phyloP scores from a whole-genome alignment of 2,329 filamentous ascomycete genomes.

The Aureobasidium sp. region DNA sequence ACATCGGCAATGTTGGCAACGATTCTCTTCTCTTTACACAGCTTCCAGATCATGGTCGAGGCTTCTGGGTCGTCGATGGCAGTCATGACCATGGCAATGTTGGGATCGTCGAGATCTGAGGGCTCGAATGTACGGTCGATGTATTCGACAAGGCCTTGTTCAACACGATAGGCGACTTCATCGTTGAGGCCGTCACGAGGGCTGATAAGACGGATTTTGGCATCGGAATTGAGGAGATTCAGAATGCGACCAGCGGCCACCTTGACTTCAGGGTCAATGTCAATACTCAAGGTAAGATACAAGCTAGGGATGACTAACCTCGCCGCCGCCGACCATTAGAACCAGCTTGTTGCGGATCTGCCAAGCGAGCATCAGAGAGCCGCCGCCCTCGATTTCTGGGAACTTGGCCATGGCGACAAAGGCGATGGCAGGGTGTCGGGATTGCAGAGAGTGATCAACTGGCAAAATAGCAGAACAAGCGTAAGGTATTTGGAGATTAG shows the following conservation, averaged over 20 bases:
- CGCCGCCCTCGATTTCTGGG: conserved; percentile 78
- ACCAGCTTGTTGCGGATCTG: conserved; percentile 84
- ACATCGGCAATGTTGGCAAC: conserved; percentile 96
- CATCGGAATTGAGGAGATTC: conserved; percentile 91
- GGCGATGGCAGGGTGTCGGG: not conserved
- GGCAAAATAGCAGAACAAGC: not conserved
- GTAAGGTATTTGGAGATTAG: not conserved
- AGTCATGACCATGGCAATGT: conserved; percentile 76
- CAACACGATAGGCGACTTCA: conserved; percentile 78
- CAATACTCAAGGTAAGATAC: conserved; percentile 21
- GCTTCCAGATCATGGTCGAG: conserved; percentile 85
- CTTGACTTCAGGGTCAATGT: conserved; percentile 46
- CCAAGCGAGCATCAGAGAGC: conserved; percentile 92
- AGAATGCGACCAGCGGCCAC: conserved; percentile 92
- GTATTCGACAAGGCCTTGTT: conserved; percentile 68
- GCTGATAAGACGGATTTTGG: conserved; percentile 77
- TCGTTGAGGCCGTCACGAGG: conserved; percentile 74
- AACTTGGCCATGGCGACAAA: conserved; percentile 49
- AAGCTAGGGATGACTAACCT: conserved; percentile 52
- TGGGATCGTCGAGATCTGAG: conserved; percentile 67
- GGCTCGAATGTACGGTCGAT: conserved; percentile 79
- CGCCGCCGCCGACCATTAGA: conserved; percentile 89
- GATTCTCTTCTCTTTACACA: conserved; percentile 78
- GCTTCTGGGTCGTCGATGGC: conserved; percentile 89
- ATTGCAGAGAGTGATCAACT: not conserved